phyloP scores from a whole-genome alignment of 2,329 filamentous ascomycete genomes.

The Pseudogymnoascus sp. region DNA sequence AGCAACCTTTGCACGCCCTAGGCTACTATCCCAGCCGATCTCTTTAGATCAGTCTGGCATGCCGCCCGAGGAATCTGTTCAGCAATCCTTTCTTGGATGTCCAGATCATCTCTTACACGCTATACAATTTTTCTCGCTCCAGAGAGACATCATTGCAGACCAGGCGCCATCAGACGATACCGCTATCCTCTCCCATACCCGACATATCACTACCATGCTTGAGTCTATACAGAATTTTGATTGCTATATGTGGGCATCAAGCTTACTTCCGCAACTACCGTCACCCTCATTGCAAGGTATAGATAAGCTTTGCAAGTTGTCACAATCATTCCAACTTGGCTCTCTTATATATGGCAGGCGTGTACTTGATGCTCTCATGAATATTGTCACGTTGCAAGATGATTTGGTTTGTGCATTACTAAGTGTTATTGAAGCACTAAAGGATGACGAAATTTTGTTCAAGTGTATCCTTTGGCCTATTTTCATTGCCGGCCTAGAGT shows the following conservation, averaged over 20 bases:
- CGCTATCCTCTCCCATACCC: conserved; percentile 1
- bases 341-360: conserved; percentile 28
- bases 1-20: conserved; percentile 28
- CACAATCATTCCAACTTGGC: conserved; percentile 26
- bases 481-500: conserved; percentile 31
- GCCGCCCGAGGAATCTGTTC: conserved; percentile 24
- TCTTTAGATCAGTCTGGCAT: conserved; percentile 13
- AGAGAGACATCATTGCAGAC: conserved; percentile 6
- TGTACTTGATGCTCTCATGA: conserved; percentile 24
- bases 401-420: conserved; percentile 24
- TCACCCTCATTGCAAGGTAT: conserved; percentile 16
- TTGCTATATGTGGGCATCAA: neutral
- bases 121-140: conserved; percentile 6
- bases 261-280: neutral
- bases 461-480: conserved; percentile 33
- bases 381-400: conserved; percentile 10
- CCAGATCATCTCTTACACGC: conserved; percentile 28
- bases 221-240: neutral
- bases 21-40: conserved; percentile 23
- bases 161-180: neutral
- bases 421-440: conserved; percentile 21
- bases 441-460: conserved; percentile 1
- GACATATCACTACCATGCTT: neutral
- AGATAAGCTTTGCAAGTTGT: conserved; percentile 23
- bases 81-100: conserved; percentile 32